Conservation (phyloP, 192 early-diverging fungal genomes). For the Funneliformis geosporum region DNA sequence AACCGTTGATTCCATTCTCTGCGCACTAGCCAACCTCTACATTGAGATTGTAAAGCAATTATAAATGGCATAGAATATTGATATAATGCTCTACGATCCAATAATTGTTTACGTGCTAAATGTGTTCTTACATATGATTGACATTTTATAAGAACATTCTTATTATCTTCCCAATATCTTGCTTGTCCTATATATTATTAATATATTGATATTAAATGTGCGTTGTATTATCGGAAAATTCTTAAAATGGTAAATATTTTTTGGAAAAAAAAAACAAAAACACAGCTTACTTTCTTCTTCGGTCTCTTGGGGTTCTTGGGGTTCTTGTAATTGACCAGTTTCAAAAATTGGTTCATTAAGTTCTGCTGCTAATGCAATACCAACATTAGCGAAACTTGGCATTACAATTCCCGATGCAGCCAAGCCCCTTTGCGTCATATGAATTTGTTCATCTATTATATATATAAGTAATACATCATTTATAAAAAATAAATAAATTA, state of each 20-base stretch:
- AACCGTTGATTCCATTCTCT: slow-evolving; percentile 22
- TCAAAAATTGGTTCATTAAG: slow-evolving; percentile 39
- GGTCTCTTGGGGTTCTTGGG: slow-evolving; percentile 42
- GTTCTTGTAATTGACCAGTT: slow-evolving; percentile 41
- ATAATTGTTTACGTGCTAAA: slow-evolving; percentile 40
- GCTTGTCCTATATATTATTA: slow-evolving; percentile 34
- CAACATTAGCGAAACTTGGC: slow-evolving; percentile 89
- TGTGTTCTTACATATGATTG: slow-evolving; percentile 48
- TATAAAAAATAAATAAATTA: not conserved
- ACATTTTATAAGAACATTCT: slow-evolving; percentile 50
- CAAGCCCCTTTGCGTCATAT: slow-evolving; percentile 79
- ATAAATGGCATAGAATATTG: slow-evolving; percentile 6
- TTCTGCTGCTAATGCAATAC: slow-evolving; percentile 62
- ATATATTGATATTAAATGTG: not conserved
- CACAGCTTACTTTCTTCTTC: slow-evolving; percentile 35
- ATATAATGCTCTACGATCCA: slow-evolving; percentile 42
- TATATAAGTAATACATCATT: not conserved
- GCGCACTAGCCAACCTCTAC: slow-evolving; percentile 23
- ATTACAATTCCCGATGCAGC: slow-evolving; percentile 79
- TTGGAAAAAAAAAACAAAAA: not conserved
- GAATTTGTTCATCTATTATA: slow-evolving; percentile 64
- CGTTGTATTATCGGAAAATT: not conserved
- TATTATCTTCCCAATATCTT: slow-evolving; percentile 42
- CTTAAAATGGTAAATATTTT: not conserved
- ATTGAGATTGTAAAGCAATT: slow-evolving; percentile 20